Evolutionary conservation across 2,329 filamentous ascomycete genomes (phyloP).

Genomic region (Nemania sp.): DNA sequence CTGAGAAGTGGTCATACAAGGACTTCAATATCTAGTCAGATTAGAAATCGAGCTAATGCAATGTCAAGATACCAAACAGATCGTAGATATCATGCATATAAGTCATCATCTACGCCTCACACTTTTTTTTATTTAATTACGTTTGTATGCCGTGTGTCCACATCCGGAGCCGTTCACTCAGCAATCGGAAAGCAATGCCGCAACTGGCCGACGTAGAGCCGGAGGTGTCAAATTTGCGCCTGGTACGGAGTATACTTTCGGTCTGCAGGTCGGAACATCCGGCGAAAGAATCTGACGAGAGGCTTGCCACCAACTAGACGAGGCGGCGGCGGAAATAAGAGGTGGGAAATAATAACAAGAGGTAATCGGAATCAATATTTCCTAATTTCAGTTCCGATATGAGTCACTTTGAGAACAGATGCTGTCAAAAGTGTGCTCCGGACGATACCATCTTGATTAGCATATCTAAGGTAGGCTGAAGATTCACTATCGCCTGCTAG

Average conservation of each 20-base stretch:
- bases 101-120: neutral
- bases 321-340: too few species aligned
- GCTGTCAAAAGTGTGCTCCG: too few species aligned
- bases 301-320: neutral
- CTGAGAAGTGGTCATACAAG: slow-evolving; percentile 98
- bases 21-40: slow-evolving; percentile 69
- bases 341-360: too few species aligned
- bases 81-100: neutral
- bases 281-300: slow-evolving; percentile 5
- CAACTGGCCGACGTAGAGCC: slow-evolving; percentile 14
- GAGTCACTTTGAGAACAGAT: too few species aligned
- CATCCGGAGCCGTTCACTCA: neutral
- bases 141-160: neutral
- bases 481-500: too few species aligned
- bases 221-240: neutral
- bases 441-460: too few species aligned
- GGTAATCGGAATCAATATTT: too few species aligned
- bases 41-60: neutral
- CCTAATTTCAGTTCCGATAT: too few species aligned
- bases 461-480: too few species aligned
- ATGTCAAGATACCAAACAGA: neutral
- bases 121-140: too few species aligned
- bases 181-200: neutral
- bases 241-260: neutral
- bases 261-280: neutral